Base-by-base conservation (phyloP, 371 early-diverging fungal species). In the Mucor lusitanicus region DNA sequence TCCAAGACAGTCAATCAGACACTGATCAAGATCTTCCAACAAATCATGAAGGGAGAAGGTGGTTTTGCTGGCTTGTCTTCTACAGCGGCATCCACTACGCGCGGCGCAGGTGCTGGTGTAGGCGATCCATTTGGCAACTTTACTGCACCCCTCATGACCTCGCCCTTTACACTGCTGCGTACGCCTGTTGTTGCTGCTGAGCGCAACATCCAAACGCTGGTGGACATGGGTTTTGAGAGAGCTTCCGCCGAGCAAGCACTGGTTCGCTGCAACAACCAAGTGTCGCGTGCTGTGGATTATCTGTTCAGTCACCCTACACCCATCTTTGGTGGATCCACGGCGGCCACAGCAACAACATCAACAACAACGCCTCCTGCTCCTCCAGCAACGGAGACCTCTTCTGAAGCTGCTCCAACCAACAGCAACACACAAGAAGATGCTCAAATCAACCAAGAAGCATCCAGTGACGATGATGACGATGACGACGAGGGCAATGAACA, bases 181-280 rank as follows among this genome's bases (percentile, higher is more conserved):
- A 50, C 77, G 4, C 77, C 81, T 23, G 68, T 76, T 1, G 71
- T 77, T 3, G 86, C 80, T 5, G 90, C 93, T 73, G 85, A 85
- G 33, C 85, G 83, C 9, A 82, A 84, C 55, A 85, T 97, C 17
- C 86, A 89, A 23, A 88, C 88, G 25, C 76, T 98, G 13, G 79
- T 90, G 7, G 92, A 94, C 33, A 95, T 97, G 95, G 98, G 98
- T 0, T 98, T 97, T 76, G 82, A 91, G 6, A 84, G 92, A n/a
- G 77, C 82, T 3, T 91, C 92, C 4, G 94, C 96, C 0, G 94
- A 92, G 68, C 82, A 81, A 32, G 97, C 97, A 2, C 78, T 97
- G 55, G 75, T 86, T 13, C 88, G 96, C 1, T 90, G 88, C 63
- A 84, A 82, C 25, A 96, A 97, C 67, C 91, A 92, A 65, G 82